Evolutionary conservation across 1,139 yeast genomes (phyloP).

Genomic region (Geotrichum bryndzae): DNA sequence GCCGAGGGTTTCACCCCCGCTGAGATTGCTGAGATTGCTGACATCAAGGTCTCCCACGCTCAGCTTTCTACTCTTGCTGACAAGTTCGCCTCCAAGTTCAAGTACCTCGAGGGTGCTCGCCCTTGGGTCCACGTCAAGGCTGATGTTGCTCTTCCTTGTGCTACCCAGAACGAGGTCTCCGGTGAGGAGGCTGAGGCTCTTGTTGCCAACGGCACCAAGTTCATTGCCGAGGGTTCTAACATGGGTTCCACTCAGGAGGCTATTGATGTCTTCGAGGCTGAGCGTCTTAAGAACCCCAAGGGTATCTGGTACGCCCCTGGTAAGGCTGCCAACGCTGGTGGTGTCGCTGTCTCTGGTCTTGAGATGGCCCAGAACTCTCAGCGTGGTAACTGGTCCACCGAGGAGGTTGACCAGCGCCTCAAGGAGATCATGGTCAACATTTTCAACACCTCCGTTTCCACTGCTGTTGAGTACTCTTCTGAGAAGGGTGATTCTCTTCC

Average conservation of each 20-base stretch:
- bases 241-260: conserved; percentile 99
- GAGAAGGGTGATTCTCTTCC: conserved; percentile 68
- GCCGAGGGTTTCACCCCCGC: conserved; percentile 74
- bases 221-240: conserved; percentile 97
- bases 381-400: conserved; percentile 80
- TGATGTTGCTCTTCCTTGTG: conserved; percentile 96
- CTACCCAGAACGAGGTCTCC: conserved; percentile 96
- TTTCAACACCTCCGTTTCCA: conserved; percentile 86
- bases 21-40: conserved; percentile 72
- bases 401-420: conserved; percentile 82
- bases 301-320: conserved; percentile 98
- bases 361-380: conserved; percentile 99
- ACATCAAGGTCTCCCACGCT: conserved; percentile 76
- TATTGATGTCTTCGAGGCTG: conserved; percentile 85
- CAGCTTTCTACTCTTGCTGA: conserved; percentile 65
- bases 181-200: conserved; percentile 95
- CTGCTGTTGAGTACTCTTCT: conserved; percentile 74
- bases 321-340: conserved; percentile 99
- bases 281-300: conserved; percentile 51
- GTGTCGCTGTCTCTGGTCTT: conserved; percentile 97
- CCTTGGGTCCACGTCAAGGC: conserved; percentile 92
- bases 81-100: conserved; percentile 45
- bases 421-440: conserved; percentile 89
- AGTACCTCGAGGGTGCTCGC: conserved; percentile 87
- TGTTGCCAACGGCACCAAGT: conserved; percentile 86